Evolutionary conservation across 169 alveolate genomes (phyloP).

Genomic region (Theileria annulata): DNA sequence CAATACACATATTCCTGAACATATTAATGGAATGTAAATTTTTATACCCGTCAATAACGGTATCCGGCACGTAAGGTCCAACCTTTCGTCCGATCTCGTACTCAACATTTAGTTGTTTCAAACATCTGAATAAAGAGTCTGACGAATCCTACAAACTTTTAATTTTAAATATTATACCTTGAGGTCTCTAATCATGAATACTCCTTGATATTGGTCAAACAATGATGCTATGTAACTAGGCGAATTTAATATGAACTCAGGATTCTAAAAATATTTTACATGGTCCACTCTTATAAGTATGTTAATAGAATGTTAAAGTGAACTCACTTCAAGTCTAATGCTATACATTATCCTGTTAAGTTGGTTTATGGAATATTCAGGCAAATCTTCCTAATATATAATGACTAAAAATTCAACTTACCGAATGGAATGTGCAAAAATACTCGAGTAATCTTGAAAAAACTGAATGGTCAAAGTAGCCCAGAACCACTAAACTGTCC

Average conservation of each 20-base stretch:
- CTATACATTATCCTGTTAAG: slow-evolving; percentile 61
- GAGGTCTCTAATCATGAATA: slow-evolving; percentile 14
- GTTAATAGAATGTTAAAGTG: not conserved
- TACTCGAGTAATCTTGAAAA: not conserved
- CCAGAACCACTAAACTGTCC: slow-evolving; percentile 55
- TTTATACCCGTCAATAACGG: slow-evolving; percentile 22
- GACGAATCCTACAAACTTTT: not conserved
- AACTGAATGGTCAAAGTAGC: slow-evolving; percentile 33
- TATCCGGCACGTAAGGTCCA: slow-evolving; percentile 46
- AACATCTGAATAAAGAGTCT: slow-evolving; percentile 20
- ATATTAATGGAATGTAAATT: not conserved
- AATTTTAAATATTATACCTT: not conserved
- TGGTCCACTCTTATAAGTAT: too few species aligned
- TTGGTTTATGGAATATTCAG: slow-evolving; percentile 37
- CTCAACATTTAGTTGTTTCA: slow-evolving; percentile 19
- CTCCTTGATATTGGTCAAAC: slow-evolving; percentile 54
- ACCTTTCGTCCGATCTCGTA: slow-evolving; percentile 6
- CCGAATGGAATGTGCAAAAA: slow-evolving; percentile 12
- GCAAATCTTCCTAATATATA: slow-evolving; percentile 27
- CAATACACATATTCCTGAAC: slow-evolving; percentile 28
- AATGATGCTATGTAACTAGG: slow-evolving; percentile 20
- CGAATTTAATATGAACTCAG: slow-evolving; percentile 9
- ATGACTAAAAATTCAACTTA: not conserved
- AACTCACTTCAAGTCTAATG: slow-evolving; percentile 39
- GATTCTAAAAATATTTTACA: slow-evolving; percentile 23